These are phyloP conservation scores for Barnettozyma californica DNA, from an alignment of 805 yeast genomes.

Conservation along the genomic window DNA sequence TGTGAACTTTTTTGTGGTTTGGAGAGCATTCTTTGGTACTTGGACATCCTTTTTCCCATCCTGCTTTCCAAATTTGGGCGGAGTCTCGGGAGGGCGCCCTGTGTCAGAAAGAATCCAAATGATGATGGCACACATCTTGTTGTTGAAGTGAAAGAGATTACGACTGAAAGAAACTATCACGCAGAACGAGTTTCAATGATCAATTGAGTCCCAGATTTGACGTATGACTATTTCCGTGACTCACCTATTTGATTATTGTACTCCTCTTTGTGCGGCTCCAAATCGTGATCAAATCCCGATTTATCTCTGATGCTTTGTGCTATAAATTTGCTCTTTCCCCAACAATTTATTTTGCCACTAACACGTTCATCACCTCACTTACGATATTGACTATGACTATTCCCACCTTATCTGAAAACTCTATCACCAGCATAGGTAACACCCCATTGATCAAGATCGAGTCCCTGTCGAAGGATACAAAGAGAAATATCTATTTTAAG, in stretches of 20 bases:
- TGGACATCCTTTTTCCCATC: background rate
- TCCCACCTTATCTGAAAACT: slow-evolving; percentile 12
- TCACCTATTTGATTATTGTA: no score
- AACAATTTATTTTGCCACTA: background rate
- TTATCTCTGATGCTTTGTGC: background rate
- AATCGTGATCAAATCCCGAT: background rate
- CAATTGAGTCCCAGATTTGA: background rate
- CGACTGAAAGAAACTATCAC: no score
- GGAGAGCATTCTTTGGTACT: background rate
- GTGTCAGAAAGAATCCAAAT: background rate
- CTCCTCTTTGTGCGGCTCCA: background rate
- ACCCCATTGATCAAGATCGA: slow-evolving; percentile 66
- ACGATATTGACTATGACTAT: background rate
- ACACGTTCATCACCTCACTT: background rate
- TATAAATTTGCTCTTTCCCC: background rate
- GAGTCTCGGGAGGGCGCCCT: background rate
- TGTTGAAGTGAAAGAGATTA: no score
- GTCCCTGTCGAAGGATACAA: slow-evolving; percentile 55
- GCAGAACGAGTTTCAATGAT: no score
- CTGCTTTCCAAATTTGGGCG: background rate
- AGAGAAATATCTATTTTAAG: slow-evolving; percentile 71
- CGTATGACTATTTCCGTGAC: background rate
- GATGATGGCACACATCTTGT: background rate
- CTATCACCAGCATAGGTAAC: slow-evolving; percentile 44
- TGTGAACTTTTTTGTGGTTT: background rate